Conservation (phyloP, 345 rosid species). For the Populus ilicifolia region DNA sequence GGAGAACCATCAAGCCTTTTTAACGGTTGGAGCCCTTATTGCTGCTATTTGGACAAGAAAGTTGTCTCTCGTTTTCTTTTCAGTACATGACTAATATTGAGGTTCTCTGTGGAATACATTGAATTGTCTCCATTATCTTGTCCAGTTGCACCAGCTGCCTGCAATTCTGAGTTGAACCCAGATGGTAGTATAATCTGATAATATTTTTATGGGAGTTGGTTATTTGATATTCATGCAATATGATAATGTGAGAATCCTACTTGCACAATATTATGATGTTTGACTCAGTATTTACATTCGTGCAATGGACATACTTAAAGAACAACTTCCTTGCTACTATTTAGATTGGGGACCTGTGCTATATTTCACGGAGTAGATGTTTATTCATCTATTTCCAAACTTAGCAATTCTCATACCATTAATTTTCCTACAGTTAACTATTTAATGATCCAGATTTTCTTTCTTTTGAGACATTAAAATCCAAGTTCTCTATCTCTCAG, state of each 20-base stretch:
- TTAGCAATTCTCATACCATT: not conserved
- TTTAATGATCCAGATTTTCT: not conserved
- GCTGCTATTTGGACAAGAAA: not conserved
- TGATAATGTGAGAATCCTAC: not conserved
- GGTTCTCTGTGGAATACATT: not conserved
- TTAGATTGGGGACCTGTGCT: not conserved
- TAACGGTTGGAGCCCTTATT: not conserved
- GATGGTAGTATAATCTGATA: not conserved
- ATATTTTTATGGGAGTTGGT: too few species aligned
- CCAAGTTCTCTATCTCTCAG: not conserved
- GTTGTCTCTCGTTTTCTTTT: not conserved
- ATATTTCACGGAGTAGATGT: too few species aligned
- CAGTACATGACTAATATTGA: not conserved
- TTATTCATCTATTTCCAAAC: not conserved
- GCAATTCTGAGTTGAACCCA: not conserved
- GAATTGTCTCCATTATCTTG: not conserved
- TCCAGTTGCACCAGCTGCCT: not conserved
- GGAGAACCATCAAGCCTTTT: not conserved
- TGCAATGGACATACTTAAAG: not conserved
- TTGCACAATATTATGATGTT: not conserved
- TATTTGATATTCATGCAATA: not conserved
- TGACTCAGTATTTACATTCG: too few species aligned
- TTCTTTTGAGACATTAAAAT: not conserved
- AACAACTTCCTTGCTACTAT: not conserved
- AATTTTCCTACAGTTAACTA: too few species aligned